Percentiles rank a stretch among this genome's conserved stretches.
These are phyloP conservation scores for Rhizoclosmatium globosum DNA, from an alignment of 192 early-diverging fungal species.

Conservation along the genomic window DNA sequence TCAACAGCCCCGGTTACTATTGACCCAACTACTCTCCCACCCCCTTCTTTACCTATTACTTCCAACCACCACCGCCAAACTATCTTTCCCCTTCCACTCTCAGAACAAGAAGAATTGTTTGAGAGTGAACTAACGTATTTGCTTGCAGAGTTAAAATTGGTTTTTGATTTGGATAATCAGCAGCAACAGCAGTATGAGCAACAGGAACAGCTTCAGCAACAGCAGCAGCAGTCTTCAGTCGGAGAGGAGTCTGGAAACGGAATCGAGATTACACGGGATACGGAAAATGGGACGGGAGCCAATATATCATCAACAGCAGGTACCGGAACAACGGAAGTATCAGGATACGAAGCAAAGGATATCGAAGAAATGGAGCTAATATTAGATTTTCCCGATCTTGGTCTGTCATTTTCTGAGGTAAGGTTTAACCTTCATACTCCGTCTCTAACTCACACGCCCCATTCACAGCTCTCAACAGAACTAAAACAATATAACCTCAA, in stretches of 20 bases:
- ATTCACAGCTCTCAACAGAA: background rate
- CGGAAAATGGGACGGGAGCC: background rate
- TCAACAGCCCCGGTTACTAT: background rate
- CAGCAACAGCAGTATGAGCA: background rate
- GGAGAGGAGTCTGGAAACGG: background rate
- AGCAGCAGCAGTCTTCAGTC: no score
- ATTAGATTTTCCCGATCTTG: conserved; percentile 13
- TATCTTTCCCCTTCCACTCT: background rate
- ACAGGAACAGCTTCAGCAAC: background rate
- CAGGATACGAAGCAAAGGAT: no score
- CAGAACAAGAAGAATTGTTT: conserved; percentile 12
- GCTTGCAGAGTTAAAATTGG: conserved; percentile 13
- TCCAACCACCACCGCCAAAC: background rate
- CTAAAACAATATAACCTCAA: conserved; percentile 20
- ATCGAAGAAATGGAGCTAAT: background rate
- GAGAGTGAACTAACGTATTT: conserved; percentile 29
- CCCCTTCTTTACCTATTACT: background rate
- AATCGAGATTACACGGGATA: background rate
- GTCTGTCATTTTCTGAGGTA: conserved; percentile 28
- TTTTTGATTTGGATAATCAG: background rate
- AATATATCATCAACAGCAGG: background rate
- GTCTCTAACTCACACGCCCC: background rate
- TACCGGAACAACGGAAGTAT: no score
- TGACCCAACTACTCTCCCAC: background rate
- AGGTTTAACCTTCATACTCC: background rate